phyloP scores from a whole-genome alignment of 106 monocot species.

The Agapanthus africanus region DNA sequence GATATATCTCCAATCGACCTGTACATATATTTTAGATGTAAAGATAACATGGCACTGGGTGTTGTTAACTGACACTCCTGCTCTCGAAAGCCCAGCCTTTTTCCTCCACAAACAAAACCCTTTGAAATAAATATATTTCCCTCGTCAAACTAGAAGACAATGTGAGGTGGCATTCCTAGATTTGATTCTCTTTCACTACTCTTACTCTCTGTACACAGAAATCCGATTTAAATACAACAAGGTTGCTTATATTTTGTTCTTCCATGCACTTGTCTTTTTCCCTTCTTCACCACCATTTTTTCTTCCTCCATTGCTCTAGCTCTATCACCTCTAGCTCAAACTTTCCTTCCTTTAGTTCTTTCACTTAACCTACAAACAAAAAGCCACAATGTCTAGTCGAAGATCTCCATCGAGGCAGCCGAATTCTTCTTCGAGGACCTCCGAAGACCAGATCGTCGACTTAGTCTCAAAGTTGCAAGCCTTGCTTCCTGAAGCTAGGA shows the following conservation, averaged over 20 bases:
- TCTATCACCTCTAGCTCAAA: background rate
- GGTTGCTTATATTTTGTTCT: slow-evolving; percentile 5
- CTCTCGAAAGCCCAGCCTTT: slow-evolving; percentile 1
- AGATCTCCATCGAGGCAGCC: slow-evolving; percentile 37
- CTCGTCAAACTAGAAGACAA: background rate
- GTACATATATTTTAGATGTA: background rate
- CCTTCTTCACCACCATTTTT: slow-evolving; percentile 1
- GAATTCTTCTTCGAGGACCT: slow-evolving; percentile 33
- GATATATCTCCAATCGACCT: background rate
- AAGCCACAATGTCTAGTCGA: slow-evolving; percentile 43
- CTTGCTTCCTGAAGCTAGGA: slow-evolving; percentile 40
- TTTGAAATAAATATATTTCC: background rate
- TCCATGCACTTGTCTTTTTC: slow-evolving; percentile 10
- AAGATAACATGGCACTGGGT: slow-evolving; percentile 11
- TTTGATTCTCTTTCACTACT: slow-evolving; percentile 4
- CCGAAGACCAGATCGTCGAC: slow-evolving; percentile 69
- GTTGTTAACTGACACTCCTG: slow-evolving; percentile 8
- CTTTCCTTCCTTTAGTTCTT: background rate
- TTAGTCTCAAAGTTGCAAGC: slow-evolving; percentile 65
- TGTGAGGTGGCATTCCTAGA: slow-evolving; percentile 7
- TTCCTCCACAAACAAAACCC: slow-evolving; percentile 10
- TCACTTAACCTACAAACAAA: too few species aligned
- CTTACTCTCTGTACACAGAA: background rate
- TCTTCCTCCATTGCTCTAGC: slow-evolving; percentile 5
- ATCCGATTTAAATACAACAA: slow-evolving; percentile 5